Evolutionary conservation across 1,139 yeast genomes (phyloP).

Genomic region (Kazachstania sp.): DNA sequence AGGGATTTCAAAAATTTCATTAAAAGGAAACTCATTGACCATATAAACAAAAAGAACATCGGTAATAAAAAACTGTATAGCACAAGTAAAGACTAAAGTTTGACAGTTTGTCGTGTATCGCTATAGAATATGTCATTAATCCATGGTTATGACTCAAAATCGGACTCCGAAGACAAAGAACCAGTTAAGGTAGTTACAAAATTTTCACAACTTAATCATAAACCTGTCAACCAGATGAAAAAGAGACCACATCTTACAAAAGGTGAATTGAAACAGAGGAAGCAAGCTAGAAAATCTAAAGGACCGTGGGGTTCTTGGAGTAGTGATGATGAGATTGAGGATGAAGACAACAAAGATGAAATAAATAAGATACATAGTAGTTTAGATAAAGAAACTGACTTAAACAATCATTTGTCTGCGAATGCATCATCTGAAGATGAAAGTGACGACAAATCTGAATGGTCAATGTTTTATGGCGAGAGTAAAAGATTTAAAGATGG

Average conservation of each 20-base stretch:
- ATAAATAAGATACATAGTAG: neutral
- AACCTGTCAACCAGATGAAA: neutral
- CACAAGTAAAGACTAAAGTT: too few species aligned
- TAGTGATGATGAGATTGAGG: slow-evolving; percentile 7
- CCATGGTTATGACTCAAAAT: neutral
- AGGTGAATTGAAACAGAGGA: slow-evolving; percentile 16
- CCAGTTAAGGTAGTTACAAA: neutral
- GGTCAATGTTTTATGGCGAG: slow-evolving; percentile 46
- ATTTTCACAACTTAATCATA: neutral
- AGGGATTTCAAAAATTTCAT: too few species aligned
- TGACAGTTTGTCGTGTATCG: too few species aligned
- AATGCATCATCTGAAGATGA: slow-evolving; percentile 45
- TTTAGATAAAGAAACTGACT: slow-evolving; percentile 35
- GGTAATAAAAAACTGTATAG: too few species aligned
- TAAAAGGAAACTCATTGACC: too few species aligned
- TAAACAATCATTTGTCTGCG: slow-evolving; percentile 27
- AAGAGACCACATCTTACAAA: slow-evolving; percentile 9
- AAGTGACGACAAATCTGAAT: slow-evolving; percentile 29
- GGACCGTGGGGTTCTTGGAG: slow-evolving; percentile 41
- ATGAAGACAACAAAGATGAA: neutral
- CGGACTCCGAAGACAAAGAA: neutral
- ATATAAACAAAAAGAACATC: too few species aligned
- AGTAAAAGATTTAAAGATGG: slow-evolving; percentile 52
- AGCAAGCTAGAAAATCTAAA: slow-evolving; percentile 17
- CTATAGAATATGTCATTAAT: neutral